Percentiles rank a stretch among this genome's conserved stretches.
Evolutionary conservation across 768 basidiomycete species (phyloP).

Genomic region (Gyrodon lividus): DNA sequence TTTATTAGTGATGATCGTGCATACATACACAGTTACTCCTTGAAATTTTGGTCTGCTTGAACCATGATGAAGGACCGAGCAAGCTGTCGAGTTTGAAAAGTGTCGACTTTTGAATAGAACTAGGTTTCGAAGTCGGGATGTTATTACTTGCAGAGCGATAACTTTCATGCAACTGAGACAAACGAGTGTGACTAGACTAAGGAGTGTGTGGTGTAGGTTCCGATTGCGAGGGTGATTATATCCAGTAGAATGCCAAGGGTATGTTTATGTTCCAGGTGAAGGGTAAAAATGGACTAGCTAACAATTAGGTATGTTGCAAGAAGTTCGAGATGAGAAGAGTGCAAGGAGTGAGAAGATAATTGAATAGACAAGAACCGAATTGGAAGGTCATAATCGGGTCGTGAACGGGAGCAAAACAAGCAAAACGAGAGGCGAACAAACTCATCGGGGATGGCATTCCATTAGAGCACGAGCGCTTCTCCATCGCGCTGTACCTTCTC

Average conservation of each 20-base stretch:
- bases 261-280: background rate
- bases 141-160: background rate
- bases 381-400: background rate
- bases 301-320: background rate
- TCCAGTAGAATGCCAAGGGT: background rate
- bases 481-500: conserved; percentile 23
- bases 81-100: too few species aligned
- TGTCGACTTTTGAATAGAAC: too few species aligned
- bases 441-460: background rate
- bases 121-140: too few species aligned
- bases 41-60: too few species aligned
- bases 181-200: conserved; percentile 2
- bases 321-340: too few species aligned
- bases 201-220: conserved; percentile 7
- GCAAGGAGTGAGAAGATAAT: background rate
- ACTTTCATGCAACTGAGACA: background rate
- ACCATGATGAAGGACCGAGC: background rate
- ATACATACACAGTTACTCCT: too few species aligned
- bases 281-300: too few species aligned
- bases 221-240: background rate
- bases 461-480: conserved; percentile 19
- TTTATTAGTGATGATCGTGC: background rate
- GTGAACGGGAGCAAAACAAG: background rate
- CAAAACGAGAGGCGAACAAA: background rate
- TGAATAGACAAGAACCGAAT: background rate